Conservation (phyloP, 129 eudicot species). For the Chrysanthemum seticuspe region DNA sequence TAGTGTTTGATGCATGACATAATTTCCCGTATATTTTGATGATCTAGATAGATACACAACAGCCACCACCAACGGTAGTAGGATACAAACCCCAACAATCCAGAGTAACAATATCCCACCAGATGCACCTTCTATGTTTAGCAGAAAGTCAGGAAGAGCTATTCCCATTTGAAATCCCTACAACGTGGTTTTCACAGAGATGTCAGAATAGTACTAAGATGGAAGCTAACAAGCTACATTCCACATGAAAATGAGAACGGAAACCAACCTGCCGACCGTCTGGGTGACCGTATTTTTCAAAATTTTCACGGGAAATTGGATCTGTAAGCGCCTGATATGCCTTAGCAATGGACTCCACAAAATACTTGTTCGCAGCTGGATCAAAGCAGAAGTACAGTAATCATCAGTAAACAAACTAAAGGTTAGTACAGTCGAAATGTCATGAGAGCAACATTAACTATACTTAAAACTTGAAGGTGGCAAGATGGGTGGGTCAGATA, state of each 20-base stretch:
- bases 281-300: slow-evolving; percentile 92
- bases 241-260: slow-evolving; percentile 5
- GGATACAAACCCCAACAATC: slow-evolving; percentile 84
- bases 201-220: neutral
- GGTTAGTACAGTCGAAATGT: neutral
- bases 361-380: slow-evolving; percentile 80
- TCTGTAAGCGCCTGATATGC: slow-evolving; percentile 97
- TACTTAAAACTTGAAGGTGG: too few species aligned
- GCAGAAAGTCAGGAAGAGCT: slow-evolving; percentile 90
- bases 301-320: slow-evolving; percentile 92
- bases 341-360: slow-evolving; percentile 82
- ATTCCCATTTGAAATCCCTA: slow-evolving; percentile 99
- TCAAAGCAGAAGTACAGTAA: slow-evolving; percentile 9
- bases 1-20: slow-evolving; percentile 86
- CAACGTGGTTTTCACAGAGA: neutral
- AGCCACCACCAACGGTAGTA: slow-evolving; percentile 82
- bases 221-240: slow-evolving; percentile 7
- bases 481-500: too few species aligned
- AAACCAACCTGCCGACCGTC: slow-evolving; percentile 84
- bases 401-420: slow-evolving; percentile 7
- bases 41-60: slow-evolving; percentile 74
- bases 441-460: neutral
- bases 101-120: slow-evolving; percentile 78
- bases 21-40: slow-evolving; percentile 79
- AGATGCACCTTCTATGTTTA: slow-evolving; percentile 78